Evolutionary conservation across 768 basidiomycete genomes (phyloP).

Genomic region (Mycena metata): DNA sequence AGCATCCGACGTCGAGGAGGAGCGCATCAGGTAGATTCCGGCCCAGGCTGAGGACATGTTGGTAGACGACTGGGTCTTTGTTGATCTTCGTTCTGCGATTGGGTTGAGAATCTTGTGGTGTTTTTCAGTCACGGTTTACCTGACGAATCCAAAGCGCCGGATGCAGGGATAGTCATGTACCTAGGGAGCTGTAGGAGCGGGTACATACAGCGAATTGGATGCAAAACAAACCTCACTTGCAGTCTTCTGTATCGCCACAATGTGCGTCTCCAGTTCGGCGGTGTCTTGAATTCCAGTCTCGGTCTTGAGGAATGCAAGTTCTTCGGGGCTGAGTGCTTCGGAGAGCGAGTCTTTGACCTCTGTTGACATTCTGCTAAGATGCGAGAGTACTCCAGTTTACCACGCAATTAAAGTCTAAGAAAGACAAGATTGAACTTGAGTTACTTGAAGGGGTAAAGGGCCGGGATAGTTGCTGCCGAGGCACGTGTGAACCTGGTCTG

Average conservation of each 20-base stretch:
- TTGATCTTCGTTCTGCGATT: slow-evolving; percentile 16
- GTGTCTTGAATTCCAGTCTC: slow-evolving; percentile 55
- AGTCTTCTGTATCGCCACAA: slow-evolving; percentile 53
- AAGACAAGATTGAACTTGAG: no score
- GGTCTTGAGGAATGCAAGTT: slow-evolving; percentile 51
- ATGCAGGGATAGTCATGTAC: slow-evolving; percentile 51
- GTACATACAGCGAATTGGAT: neutral
- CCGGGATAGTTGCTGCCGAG: no score
- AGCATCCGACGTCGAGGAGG: slow-evolving; percentile 60
- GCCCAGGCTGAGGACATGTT: slow-evolving; percentile 46
- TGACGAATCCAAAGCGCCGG: slow-evolving; percentile 46
- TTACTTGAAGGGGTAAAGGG: no score
- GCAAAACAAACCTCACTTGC: slow-evolving; percentile 47
- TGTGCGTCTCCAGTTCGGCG: slow-evolving; percentile 54
- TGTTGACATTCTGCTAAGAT: no score
- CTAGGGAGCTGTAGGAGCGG: slow-evolving; percentile 38
- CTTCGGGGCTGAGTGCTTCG: slow-evolving; percentile 35
- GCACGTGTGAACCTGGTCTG: no score
- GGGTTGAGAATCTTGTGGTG: neutral
- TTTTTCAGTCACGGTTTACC: slow-evolving; percentile 30
- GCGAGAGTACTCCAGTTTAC: no score
- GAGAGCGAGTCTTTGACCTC: no score
- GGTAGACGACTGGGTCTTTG: slow-evolving; percentile 43
- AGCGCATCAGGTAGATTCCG: slow-evolving; percentile 47
- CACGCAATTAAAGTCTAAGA: no score